Percentiles rank a stretch among this genome's conserved stretches.
Evolutionary conservation across 371 early-diverging fungal species (phyloP).

Genomic region (Mucor circinelloides): DNA sequence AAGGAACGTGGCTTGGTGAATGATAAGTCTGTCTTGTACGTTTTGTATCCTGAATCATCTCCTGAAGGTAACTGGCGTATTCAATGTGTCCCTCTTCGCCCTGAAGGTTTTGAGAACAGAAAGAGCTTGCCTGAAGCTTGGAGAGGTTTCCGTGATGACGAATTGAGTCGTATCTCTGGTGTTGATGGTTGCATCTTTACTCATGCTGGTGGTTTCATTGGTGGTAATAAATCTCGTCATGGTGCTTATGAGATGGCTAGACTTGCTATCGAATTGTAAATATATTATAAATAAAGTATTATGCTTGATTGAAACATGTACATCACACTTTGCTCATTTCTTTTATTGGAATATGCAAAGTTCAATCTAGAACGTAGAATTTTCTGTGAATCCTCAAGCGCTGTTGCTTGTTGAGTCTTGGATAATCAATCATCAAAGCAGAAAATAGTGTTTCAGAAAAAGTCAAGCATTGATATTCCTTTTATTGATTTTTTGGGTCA

Average conservation of each 20-base stretch:
- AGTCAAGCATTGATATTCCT: not conserved
- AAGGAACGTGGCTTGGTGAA: slow-evolving; percentile 52
- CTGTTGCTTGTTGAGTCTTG: too few species aligned
- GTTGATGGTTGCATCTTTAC: slow-evolving; percentile 92
- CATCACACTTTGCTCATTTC: not conserved
- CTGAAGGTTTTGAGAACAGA: slow-evolving; percentile 84
- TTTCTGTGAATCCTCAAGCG: too few species aligned
- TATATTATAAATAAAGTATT: slow-evolving; percentile 3
- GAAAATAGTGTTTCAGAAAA: not conserved
- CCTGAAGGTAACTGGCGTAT: slow-evolving; percentile 70
- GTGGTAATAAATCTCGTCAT: slow-evolving; percentile 50
- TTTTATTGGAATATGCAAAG: not conserved
- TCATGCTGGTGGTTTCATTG: slow-evolving; percentile 83
- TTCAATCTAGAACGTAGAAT: too few species aligned
- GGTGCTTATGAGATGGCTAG: slow-evolving; percentile 55
- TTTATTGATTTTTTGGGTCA: not conserved
- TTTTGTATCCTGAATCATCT: slow-evolving; percentile 76
- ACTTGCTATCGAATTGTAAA: slow-evolving; percentile 50
- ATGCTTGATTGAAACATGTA: not conserved
- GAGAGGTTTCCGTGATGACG: slow-evolving; percentile 94
- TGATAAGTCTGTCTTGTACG: slow-evolving; percentile 67
- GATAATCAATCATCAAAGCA: too few species aligned
- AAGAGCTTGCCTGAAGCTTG: slow-evolving; percentile 93
- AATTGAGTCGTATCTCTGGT: slow-evolving; percentile 74
- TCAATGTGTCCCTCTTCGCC: slow-evolving; percentile 78